A percentile compares a stretch with the other conserved stretches of the same genome.
phyloP scores from a whole-genome alignment of 2,329 filamentous ascomycete species.

The Epicoccum sorghinum region DNA sequence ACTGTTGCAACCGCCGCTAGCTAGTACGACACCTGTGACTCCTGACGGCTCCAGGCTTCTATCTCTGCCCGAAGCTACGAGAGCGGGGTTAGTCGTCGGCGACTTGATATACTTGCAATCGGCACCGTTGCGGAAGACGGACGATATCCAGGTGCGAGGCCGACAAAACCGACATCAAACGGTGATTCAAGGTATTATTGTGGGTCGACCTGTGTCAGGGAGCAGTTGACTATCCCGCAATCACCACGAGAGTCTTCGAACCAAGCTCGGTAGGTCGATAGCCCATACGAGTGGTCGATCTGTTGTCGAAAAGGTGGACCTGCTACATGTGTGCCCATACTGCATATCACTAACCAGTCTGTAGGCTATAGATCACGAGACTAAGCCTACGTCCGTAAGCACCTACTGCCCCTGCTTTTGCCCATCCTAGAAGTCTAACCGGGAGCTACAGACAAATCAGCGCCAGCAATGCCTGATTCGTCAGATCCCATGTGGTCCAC shows the following conservation, averaged over 20 bases:
- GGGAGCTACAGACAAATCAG: not conserved
- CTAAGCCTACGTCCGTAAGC: conserved; percentile 18
- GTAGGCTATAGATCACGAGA: not conserved
- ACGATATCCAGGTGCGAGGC: not conserved
- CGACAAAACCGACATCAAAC: not conserved
- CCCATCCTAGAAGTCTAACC: not conserved
- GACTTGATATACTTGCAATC: not conserved
- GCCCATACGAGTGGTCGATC: no score
- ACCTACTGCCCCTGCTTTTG: no score
- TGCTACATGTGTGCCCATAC: not conserved
- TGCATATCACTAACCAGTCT: conserved; percentile 1
- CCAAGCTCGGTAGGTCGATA: no score
- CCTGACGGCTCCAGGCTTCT: not conserved
- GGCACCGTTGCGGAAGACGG: not conserved
- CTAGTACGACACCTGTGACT: not conserved
- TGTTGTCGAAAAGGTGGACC: not conserved
- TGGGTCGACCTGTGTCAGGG: no score
- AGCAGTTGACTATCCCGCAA: no score
- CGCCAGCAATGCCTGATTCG: conserved; percentile 11
- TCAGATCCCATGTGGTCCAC: not conserved
- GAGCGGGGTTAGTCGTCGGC: conserved; percentile 1
- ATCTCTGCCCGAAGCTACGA: not conserved
- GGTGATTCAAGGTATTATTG: no score
- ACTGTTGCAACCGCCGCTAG: not conserved
- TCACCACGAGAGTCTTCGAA: no score